Evolutionary conservation across 441 rosid species (phyloP), one percentile per base, ranked within the genome.

Genomic region (Syzygium malaccense): DNA sequence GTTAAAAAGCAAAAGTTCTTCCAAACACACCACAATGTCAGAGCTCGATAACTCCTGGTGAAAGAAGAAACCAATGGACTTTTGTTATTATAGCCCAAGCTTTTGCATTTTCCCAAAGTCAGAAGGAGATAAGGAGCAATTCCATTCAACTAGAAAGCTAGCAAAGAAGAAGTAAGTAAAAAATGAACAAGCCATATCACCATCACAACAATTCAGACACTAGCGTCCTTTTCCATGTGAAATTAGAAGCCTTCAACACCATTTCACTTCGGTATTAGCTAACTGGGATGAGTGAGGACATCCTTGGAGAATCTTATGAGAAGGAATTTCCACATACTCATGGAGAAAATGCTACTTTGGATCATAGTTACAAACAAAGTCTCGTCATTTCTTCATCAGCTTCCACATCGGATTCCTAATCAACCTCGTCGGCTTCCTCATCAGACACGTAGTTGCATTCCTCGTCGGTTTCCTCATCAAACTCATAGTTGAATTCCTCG

Each of bases 241-340:
- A 62, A 62, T 62, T n/a, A 62, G 68, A 3, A 6, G 9, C 33
- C 33, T 62, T n/a, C 68, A 62, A 62, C 68, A 62, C 33, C 33
- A n/a, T 3, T 62, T n/a, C 33, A 14, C 33, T 7, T 28, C 0
- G 0, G 14, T 14, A 3, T 62, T 62, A 62, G 10, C 33, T 14
- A 62, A 62, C 10, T 14, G 5, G 68, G 1, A 62, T n/a, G 33
- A 62, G 0, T n/a, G 9, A 62, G 18, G 68, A n/a, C 68, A 14
- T n/a, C 68, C 1, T n/a, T 2, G 10, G 1, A 62, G 32, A 62
- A 28, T 62, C 4, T 28, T 14, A n/a, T 1, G 0, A 62, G 68
- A 28, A 60, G 32, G 18, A 28, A 28, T 60, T 0, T 28, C 68
- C 32, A 60, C 18, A 60, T 60, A 62, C 33, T 62, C 68, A 62